Evolutionary conservation across 306 rosid species (phyloP).

Genomic region (Trifolium subterraneum): DNA sequence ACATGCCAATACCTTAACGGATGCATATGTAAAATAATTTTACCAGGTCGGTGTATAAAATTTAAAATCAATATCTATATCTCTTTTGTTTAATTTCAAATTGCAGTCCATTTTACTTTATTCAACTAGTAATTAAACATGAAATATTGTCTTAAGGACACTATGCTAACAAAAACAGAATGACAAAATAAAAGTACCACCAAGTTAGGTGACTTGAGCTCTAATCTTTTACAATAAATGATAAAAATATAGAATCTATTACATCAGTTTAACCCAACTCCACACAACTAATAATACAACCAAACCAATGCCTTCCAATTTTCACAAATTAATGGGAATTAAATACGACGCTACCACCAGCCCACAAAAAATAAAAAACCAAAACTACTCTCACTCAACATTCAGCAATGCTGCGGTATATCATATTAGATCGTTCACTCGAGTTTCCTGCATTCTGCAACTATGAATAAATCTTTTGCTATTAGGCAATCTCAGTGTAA

Average conservation of each 20-base stretch:
- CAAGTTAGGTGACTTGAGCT: constrained; percentile 17
- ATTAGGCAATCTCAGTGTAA: constrained; percentile 39
- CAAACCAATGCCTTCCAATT: constrained; percentile 41
- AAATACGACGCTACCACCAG: constrained; percentile 24
- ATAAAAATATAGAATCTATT: constrained; percentile 8
- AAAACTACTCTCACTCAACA: constrained; percentile 28
- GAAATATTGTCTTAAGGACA: background rate
- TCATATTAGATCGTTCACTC: constrained; percentile 22
- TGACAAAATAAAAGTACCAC: constrained; percentile 13
- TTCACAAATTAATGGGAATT: constrained; percentile 28
- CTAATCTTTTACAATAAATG: constrained; percentile 37
- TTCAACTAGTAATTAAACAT: no score
- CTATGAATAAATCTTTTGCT: constrained; percentile 21
- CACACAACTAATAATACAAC: constrained; percentile 36
- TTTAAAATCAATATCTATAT: background rate
- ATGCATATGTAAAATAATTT: no score
- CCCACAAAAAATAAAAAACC: background rate
- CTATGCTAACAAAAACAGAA: background rate
- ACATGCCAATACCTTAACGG: no score
- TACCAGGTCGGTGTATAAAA: no score
- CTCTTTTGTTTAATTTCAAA: background rate
- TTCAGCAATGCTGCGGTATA: constrained; percentile 34
- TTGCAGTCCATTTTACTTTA: background rate
- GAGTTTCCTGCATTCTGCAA: constrained; percentile 22
- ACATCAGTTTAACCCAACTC: constrained; percentile 39